These are phyloP conservation scores for Sporopachydermia lactativora DNA, from an alignment of 805 yeast genomes.

Conservation along the genomic window DNA sequence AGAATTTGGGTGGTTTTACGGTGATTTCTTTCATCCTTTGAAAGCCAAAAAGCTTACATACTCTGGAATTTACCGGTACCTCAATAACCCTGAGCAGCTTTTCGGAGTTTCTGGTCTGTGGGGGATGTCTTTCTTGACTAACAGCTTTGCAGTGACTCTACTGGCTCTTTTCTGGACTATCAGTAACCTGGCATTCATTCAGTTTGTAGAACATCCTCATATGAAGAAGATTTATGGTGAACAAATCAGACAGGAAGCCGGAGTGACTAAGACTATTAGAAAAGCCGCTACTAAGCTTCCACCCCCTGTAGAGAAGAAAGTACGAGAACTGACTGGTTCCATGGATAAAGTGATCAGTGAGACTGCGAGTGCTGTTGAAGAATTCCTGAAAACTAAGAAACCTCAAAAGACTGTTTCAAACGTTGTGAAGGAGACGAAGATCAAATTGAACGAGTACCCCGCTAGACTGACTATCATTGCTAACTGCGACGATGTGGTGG, in stretches of 20 bases:
- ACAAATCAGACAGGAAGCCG: constrained; percentile 36
- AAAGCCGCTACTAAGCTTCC: constrained; percentile 14
- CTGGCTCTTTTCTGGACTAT: constrained; percentile 52
- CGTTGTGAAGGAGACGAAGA: constrained; percentile 20
- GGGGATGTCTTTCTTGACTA: constrained; percentile 51
- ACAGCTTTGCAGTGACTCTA: constrained; percentile 30
- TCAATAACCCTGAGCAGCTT: constrained; percentile 72
- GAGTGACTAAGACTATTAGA: constrained; percentile 23
- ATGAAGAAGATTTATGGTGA: constrained; percentile 67
- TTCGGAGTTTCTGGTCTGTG: constrained; percentile 69
- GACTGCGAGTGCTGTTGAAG: constrained; percentile 30
- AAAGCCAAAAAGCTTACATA: constrained; percentile 39
- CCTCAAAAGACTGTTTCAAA: constrained; percentile 16
- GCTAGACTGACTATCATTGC: constrained; percentile 18
- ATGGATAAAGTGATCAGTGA: constrained; percentile 25
- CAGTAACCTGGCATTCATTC: constrained; percentile 51
- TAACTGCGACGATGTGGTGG: constrained; percentile 15
- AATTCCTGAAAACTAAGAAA: constrained; percentile 21
- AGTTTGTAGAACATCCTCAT: constrained; percentile 64
- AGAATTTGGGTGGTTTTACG: constrained; percentile 82
- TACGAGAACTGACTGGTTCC: constrained; percentile 17
- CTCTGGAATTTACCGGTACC: constrained; percentile 69
- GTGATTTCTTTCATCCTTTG: constrained; percentile 62
- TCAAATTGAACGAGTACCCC: constrained; percentile 23
- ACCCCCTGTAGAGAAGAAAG: constrained; percentile 15